These are phyloP conservation scores for Cladosporium sp. DNA, from an alignment of 2,329 filamentous ascomycete genomes.

Conservation along the genomic window DNA sequence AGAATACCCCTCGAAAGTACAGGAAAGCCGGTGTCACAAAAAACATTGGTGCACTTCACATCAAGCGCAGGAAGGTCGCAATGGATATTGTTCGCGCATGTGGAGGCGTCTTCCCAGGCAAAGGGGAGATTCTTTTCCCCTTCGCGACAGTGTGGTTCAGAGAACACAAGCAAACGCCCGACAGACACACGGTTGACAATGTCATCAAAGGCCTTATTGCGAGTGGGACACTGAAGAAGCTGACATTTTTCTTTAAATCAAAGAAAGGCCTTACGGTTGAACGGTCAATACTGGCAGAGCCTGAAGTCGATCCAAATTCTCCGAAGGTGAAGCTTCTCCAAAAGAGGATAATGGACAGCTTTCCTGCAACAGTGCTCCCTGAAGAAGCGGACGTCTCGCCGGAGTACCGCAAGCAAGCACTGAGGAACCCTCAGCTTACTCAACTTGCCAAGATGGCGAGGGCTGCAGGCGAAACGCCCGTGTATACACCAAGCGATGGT, in stretches of 20 bases:
- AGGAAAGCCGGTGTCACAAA: slow-evolving; percentile 8
- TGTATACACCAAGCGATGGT: not conserved
- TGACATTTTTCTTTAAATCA: slow-evolving; percentile 48
- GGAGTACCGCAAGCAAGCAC: slow-evolving; percentile 19
- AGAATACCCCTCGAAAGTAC: not conserved
- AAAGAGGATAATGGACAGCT: slow-evolving; percentile 44
- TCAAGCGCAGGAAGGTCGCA: slow-evolving; percentile 47
- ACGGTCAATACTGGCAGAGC: slow-evolving; percentile 47
- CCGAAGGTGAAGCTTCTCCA: slow-evolving; percentile 46
- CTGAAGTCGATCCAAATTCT: slow-evolving; percentile 42
- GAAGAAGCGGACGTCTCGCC: slow-evolving; percentile 37
- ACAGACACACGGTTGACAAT: slow-evolving; percentile 48
- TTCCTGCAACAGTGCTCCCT: slow-evolving; percentile 43
- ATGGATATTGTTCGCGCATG: slow-evolving; percentile 51
- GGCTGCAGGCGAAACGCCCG: not conserved
- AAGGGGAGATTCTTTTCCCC: slow-evolving; percentile 51
- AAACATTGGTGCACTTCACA: slow-evolving; percentile 7
- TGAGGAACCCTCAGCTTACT: slow-evolving; percentile 1
- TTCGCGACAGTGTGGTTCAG: slow-evolving; percentile 51
- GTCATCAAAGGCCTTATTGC: slow-evolving; percentile 48
- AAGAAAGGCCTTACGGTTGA: slow-evolving; percentile 44
- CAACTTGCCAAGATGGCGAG: slow-evolving; percentile 1
- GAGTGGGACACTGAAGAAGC: slow-evolving; percentile 47
- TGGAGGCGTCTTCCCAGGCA: slow-evolving; percentile 52
- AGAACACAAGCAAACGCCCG: slow-evolving; percentile 41